Base-by-base conservation (phyloP, 495 filamentous ascomycete genomes). In the Talaromyces wortmannii region DNA sequence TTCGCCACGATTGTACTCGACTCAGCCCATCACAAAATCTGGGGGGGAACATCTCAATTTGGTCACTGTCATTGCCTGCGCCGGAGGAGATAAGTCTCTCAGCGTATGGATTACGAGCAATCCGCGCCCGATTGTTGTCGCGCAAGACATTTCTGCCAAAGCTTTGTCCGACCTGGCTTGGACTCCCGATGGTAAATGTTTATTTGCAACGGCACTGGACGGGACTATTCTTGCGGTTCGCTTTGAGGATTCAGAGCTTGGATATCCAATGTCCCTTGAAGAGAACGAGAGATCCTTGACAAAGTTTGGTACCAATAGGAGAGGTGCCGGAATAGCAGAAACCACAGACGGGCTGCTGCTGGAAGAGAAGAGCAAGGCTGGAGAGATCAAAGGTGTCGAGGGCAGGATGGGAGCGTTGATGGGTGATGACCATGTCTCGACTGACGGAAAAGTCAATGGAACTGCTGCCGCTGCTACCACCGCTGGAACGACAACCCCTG, bases 81-180 rank as follows among this genome's bases (percentile, higher is more conserved):
- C 92, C 3, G 94, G 94, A 12, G 95, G 96, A 57, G 94, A 99
- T 66, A 97, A 96, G 66, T 89, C 91, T 0, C 67, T 99, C 32
- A 96, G 87, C 65, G 82, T 99, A 40, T 99, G 94, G 94, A 96
- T 96, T 65, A 99, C 94, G 6, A 95, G 89, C 57, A 92, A 89
- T 46, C 89, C 94, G 6, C 71, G 92, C 45, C 94, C 94, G 0
- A 84, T 97, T 32, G 84, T 95, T 8, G 91, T 97, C 36, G 78
- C 87, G 5, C 88, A 95, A 59, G 92, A 97, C 58, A 69, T 97
- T 57, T 85, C 90, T 10, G 81, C 83, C 23, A 99, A 99, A 71
- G 85, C 92, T 2, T 88, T 97, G 47, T 90, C 90, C 0, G 94
- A 99, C 72, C 76, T 99, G 45, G 88, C 92, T 0, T 99, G 95